phyloP scores from a whole-genome alignment of 768 basidiomycete genomes.

The Leccinum disarticulatum region DNA sequence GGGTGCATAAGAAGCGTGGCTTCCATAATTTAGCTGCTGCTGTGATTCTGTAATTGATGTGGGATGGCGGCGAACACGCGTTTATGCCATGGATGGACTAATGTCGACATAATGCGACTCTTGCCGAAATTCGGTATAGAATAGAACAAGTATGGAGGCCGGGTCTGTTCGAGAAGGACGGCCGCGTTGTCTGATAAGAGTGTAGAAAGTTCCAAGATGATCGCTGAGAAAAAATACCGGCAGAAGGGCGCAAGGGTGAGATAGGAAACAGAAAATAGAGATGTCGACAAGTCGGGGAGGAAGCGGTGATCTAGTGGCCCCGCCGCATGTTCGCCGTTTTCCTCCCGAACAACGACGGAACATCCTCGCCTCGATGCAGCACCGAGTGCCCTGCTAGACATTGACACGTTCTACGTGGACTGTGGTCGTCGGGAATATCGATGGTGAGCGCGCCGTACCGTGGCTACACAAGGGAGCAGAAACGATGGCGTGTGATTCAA shows the following conservation, averaged over 20 bases:
- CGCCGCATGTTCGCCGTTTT: not conserved
- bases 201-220: constrained; percentile 18
- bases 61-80: constrained; percentile 20
- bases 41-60: constrained; percentile 21
- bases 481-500: constrained; percentile 15
- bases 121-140: constrained; percentile 14
- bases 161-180: constrained; percentile 10
- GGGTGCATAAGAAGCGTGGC: constrained; percentile 26
- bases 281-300: not conserved
- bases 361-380: not conserved
- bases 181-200: constrained; percentile 14
- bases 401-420: not conserved
- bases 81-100: constrained; percentile 16
- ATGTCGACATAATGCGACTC: constrained; percentile 8
- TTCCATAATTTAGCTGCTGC: constrained; percentile 18
- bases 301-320: not conserved
- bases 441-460: not conserved
- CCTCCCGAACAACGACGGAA: not conserved
- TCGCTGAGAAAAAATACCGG: constrained; percentile 4
- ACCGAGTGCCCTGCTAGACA: not conserved
- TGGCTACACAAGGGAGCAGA: not conserved
- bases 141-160: constrained; percentile 1
- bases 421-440: not conserved
- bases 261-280: not conserved
- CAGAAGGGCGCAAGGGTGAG: not conserved